Base-by-base conservation (phyloP, 2,329 filamentous ascomycete species). In the Ceratocystis harringtonii region DNA sequence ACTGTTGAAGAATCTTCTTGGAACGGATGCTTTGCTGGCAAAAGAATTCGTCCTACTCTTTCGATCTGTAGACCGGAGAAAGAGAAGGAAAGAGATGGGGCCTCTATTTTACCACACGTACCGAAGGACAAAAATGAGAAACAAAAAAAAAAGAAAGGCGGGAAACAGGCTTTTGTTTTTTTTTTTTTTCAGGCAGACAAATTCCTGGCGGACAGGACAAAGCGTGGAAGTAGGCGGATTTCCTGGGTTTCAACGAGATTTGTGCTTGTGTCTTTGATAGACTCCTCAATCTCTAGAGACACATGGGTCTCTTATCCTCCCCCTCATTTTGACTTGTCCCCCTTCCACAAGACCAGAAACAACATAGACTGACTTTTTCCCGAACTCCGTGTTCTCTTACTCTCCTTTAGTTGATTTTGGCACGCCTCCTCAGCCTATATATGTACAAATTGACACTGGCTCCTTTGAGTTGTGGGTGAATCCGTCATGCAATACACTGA, bases 401-500 rank as follows among this genome's bases (percentile, higher is more conserved):
- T 64, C 36, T 41, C n/a, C 6, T 28, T 12, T 28, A 67, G 66
- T 82, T 68, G 75, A 76, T 67, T 78, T 84, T 61, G 82, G 82
- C 60, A 82, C 77, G 2, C 82, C 82, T 15, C 73, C 77, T 1
- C 81, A 84, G 68, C 70, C 76, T 1, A 77, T 83, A 62, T 80
- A 76, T 65, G 79, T 82, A 10, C 80, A 83, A 70, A 72, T 84
- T 65, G 82, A 84, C 71, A 84, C 82, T 0, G 81, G 82, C 58
- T 84, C 81, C 8, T 83, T 82, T 69, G 81, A 84, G 73, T 75
- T 84, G 41, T 84, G 81, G 81, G 78, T 84, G 5, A 89, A 90
- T 70, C 80, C 84, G 0, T 78, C 80, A 62, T 83, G 80, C 70
- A 81, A 79, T 6, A 75, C 87, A 17, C 68, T 71, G 8, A 66